phyloP scores from a whole-genome alignment of 495 filamentous ascomycete genomes.

The Hyaloscypha bicolor region DNA sequence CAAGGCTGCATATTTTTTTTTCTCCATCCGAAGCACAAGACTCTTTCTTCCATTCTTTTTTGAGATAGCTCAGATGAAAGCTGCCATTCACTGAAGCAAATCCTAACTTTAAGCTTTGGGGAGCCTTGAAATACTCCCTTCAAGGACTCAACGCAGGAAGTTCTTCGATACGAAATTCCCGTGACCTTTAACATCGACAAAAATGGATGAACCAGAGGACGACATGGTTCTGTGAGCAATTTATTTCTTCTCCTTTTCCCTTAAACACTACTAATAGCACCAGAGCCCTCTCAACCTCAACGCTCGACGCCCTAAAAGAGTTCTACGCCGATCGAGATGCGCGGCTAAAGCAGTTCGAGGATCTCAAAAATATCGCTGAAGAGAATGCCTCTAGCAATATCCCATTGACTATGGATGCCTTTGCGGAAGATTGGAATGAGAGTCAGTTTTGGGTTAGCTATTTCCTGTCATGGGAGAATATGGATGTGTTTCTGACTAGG shows the following conservation, averaged over 20 bases:
- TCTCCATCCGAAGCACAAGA: not conserved
- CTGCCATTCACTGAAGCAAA: not conserved
- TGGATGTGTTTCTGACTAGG: slow-evolving; percentile 3
- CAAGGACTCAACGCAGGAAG: not conserved
- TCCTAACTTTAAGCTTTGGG: not conserved
- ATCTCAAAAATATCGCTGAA: slow-evolving; percentile 53
- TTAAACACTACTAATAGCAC: not conserved
- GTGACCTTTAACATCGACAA: not conserved
- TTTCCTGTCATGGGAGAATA: not conserved
- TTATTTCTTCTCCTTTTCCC: not conserved
- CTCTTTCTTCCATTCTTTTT: not conserved
- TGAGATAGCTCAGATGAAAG: not conserved
- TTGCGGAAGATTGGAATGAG: slow-evolving; percentile 80
- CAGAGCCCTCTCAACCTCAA: slow-evolving; percentile 50
- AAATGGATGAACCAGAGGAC: not conserved
- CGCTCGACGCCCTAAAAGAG: slow-evolving; percentile 64
- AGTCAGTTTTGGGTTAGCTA: slow-evolving; percentile 73
- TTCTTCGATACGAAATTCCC: not conserved
- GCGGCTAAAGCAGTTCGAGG: slow-evolving; percentile 62
- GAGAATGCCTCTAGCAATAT: slow-evolving; percentile 18
- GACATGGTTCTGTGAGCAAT: not conserved
- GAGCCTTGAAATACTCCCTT: not conserved
- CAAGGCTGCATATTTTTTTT: not conserved
- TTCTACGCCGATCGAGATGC: slow-evolving; percentile 72
- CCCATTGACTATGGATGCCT: slow-evolving; percentile 66